Conservation (phyloP, 352 stramenopile species). For the Globisporangium echinulatum region DNA sequence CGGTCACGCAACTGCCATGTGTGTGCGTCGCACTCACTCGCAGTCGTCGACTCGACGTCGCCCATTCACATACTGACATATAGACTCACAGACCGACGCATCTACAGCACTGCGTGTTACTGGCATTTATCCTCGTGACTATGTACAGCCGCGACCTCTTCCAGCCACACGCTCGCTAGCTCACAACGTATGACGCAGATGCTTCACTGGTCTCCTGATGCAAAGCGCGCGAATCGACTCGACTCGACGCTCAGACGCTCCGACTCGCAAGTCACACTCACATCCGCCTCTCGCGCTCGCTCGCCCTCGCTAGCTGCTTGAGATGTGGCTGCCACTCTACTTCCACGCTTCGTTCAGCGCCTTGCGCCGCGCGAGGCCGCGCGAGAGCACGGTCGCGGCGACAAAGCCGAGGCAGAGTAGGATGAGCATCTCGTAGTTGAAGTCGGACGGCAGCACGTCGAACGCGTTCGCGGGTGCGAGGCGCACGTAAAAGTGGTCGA, state of each 20-base stretch:
- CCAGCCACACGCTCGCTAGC: too few species aligned
- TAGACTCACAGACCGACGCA: too few species aligned
- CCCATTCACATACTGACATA: not conserved
- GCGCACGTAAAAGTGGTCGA: constrained; percentile 93
- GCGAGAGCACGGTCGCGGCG: constrained; percentile 59
- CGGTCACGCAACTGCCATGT: not conserved
- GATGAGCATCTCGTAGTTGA: constrained; percentile 93
- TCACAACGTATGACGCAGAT: too few species aligned
- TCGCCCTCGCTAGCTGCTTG: not conserved
- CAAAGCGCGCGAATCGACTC: too few species aligned
- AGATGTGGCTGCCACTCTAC: constrained; percentile 22
- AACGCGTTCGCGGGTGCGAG: constrained; percentile 93
- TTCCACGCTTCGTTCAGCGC: constrained; percentile 79
- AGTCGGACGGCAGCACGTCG: constrained; percentile 94
- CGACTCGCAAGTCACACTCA: too few species aligned
- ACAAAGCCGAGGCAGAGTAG: constrained; percentile 87
- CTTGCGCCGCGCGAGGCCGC: constrained; percentile 63
- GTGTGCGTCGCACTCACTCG: not conserved
- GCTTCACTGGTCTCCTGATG: too few species aligned
- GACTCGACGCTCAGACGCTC: too few species aligned
- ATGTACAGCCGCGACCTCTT: too few species aligned
- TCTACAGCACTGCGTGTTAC: too few species aligned
- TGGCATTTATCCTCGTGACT: too few species aligned
- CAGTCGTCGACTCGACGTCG: not conserved
- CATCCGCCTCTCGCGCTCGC: not conserved